Percentiles rank a stretch among this genome's conserved stretches.
Evolutionary conservation across 2,329 filamentous ascomycete genomes (phyloP).

Genomic region (Scolecobasidium constrictum): DNA sequence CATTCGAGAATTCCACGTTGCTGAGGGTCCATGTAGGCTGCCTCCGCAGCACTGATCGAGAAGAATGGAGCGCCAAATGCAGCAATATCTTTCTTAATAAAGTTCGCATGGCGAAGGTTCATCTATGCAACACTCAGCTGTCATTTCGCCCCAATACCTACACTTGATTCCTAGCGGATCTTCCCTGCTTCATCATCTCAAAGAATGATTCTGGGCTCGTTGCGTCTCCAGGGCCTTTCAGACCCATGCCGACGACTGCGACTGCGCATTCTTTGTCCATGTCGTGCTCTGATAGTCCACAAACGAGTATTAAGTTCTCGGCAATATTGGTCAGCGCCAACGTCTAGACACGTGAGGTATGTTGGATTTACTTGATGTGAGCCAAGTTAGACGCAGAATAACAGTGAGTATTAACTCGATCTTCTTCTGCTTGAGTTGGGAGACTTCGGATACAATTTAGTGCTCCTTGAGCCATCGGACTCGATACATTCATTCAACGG

Average conservation of each 20-base stretch:
- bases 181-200: conserved; percentile 21
- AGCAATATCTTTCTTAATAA: conserved; percentile 5
- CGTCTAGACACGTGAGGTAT: no score
- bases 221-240: conserved; percentile 15
- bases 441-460: no score
- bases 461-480: no score
- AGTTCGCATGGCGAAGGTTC: not conserved
- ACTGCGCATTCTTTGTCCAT: not conserved
- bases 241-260: conserved; percentile 18
- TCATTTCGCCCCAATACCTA: conserved; percentile 4
- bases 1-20: conserved; percentile 8
- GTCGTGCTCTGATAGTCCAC: no score
- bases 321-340: no score
- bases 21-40: conserved; percentile 6
- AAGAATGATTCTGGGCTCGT: conserved; percentile 18
- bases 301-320: no score
- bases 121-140: conserved; percentile 1
- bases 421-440: no score
- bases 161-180: conserved; percentile 1
- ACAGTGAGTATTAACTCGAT: no score
- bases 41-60: conserved; percentile 4
- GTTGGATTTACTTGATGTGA: no score
- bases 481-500: no score
- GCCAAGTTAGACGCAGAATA: no score
- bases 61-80: conserved; percentile 9